Conservation (phyloP, 768 basidiomycete species). For the Tubosaeta sp. region DNA sequence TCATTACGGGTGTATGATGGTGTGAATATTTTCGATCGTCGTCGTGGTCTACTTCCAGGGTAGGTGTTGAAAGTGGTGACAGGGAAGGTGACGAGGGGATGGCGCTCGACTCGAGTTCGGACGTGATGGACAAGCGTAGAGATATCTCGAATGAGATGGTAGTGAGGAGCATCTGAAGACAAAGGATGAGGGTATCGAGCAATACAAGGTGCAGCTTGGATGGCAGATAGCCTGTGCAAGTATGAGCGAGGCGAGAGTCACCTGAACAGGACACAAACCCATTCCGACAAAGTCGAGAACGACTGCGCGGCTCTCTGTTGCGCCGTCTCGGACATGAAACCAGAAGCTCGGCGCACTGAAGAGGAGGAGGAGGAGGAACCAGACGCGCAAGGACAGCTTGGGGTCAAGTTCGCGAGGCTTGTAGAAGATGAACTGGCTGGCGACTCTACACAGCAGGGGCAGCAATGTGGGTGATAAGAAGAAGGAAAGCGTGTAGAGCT, state of each 20-base stretch:
- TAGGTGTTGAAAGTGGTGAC: slow-evolving; percentile 18
- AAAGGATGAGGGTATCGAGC: slow-evolving; percentile 64
- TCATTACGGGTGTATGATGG: slow-evolving; percentile 37
- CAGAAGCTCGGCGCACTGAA: slow-evolving; percentile 60
- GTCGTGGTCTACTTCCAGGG: slow-evolving; percentile 22
- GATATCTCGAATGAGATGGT: slow-evolving; percentile 66
- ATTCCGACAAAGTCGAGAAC: slow-evolving; percentile 77
- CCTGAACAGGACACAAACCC: slow-evolving; percentile 42
- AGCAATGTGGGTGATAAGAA: slow-evolving; percentile 65
- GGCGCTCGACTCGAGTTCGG: slow-evolving; percentile 37
- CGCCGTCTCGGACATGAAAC: slow-evolving; percentile 51
- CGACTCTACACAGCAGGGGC: slow-evolving; percentile 38
- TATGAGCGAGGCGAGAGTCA: slow-evolving; percentile 8
- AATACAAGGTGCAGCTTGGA: slow-evolving; percentile 60
- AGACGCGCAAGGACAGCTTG: slow-evolving; percentile 63
- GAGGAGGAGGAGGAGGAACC: slow-evolving; percentile 53
- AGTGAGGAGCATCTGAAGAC: slow-evolving; percentile 61
- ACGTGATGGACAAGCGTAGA: slow-evolving; percentile 35
- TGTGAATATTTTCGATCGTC: slow-evolving; percentile 17
- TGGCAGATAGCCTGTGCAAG: slow-evolving; percentile 48
- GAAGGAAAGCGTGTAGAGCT: slow-evolving; percentile 72
- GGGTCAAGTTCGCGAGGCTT: slow-evolving; percentile 66
- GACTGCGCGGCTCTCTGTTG: slow-evolving; percentile 55
- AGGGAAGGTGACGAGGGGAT: slow-evolving; percentile 24
- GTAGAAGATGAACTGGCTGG: slow-evolving; percentile 61